phyloP scores from a whole-genome alignment of 139 green algal genomes.

The Tetraselmis striata region DNA sequence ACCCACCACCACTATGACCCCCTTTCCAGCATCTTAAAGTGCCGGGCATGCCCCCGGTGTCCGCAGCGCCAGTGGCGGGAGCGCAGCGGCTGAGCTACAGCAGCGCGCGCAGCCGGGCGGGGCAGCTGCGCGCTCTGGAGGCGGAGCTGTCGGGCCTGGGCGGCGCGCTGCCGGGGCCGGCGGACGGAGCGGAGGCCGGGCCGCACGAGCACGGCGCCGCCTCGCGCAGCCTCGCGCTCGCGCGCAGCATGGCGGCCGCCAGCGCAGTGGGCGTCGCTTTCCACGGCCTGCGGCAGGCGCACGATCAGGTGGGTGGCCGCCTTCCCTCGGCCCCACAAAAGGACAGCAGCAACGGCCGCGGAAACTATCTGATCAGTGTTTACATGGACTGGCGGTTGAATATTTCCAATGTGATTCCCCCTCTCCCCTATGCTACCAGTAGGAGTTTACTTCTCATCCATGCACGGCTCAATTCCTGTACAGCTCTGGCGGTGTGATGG shows the following conservation, averaged over 20 bases:
- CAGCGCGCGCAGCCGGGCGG: neutral
- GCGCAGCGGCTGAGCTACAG: neutral
- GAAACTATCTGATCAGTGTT: too few relatives aligned
- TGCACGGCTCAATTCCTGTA: too few relatives aligned
- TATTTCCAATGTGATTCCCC: too few relatives aligned
- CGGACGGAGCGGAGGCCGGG: neutral
- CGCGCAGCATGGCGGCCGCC: neutral
- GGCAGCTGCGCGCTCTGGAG: neutral
- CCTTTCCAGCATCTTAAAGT: neutral
- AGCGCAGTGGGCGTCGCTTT: neutral
- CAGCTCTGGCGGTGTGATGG: too few relatives aligned
- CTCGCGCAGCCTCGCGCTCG: neutral
- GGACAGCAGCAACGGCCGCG: too few relatives aligned
- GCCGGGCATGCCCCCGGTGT: neutral
- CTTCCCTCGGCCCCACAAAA: too few relatives aligned
- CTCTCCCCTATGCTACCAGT: too few relatives aligned
- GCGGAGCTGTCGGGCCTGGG: neutral
- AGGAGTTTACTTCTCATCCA: too few relatives aligned
- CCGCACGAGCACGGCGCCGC: neutral
- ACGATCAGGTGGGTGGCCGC: neutral
- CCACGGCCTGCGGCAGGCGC: neutral
- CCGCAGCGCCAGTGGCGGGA: neutral
- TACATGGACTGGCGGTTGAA: too few relatives aligned
- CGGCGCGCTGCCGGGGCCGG: neutral
- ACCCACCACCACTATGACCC: neutral